Conservation (phyloP, 2,329 filamentous ascomycete species). For the Colletotrichum navitas region DNA sequence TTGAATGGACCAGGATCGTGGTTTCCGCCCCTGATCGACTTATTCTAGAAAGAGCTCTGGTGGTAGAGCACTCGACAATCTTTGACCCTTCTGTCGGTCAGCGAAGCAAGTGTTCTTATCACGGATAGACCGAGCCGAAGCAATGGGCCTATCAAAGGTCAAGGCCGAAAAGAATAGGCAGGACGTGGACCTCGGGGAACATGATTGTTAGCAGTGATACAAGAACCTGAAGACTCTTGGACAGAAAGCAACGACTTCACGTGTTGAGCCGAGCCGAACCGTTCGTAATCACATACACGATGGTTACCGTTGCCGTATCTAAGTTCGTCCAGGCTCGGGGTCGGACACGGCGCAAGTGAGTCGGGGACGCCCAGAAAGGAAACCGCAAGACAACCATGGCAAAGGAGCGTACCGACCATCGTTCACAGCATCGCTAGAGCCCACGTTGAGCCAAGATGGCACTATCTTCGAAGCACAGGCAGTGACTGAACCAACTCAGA, state of each 20-base stretch:
- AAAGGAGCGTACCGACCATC: neutral
- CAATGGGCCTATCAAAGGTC: neutral
- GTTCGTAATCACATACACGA: neutral
- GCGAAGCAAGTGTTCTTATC: neutral
- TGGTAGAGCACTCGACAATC: neutral
- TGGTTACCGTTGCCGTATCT: neutral
- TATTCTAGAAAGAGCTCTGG: neutral
- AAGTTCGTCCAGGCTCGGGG: neutral
- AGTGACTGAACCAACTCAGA: neutral
- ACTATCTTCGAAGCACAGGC: neutral
- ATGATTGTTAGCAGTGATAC: constrained; percentile 9
- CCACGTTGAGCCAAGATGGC: neutral
- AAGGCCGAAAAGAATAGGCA: neutral
- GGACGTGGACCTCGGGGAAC: neutral
- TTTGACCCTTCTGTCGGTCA: neutral
- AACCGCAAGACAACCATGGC: neutral
- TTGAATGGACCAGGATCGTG: neutral
- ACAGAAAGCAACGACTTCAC: neutral
- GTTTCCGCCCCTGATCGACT: constrained; percentile 2
- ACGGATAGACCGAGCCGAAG: neutral
- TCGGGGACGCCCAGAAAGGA: neutral
- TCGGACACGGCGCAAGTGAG: neutral
- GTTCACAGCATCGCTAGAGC: neutral
- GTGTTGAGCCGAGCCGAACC: neutral
- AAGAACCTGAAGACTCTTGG: neutral